Conservation (phyloP, 495 filamentous ascomycete species). For the Hyaloscypha variabilis region DNA sequence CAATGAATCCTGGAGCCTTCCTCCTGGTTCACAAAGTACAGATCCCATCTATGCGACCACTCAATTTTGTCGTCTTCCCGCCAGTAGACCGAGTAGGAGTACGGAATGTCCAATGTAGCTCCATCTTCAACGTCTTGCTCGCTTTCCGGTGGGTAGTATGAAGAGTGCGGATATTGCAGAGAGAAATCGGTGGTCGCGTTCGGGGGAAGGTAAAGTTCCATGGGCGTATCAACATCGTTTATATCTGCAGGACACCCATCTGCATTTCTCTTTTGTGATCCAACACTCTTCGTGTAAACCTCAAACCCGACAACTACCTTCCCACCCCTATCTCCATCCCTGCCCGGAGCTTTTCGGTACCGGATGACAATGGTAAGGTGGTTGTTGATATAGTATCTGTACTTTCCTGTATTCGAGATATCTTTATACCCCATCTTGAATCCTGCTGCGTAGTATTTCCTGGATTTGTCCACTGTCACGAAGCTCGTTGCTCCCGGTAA, state of each 20-base stretch:
- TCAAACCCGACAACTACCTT: slow-evolving; percentile 93
- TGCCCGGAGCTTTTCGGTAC: slow-evolving; percentile 74
- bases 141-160: slow-evolving; percentile 56
- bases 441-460: slow-evolving; percentile 93
- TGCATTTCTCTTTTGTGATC: slow-evolving; percentile 55
- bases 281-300: slow-evolving; percentile 87
- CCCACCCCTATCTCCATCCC: slow-evolving; percentile 66
- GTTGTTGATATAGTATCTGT: slow-evolving; percentile 85
- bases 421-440: slow-evolving; percentile 90
- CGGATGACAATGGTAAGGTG: slow-evolving; percentile 88
- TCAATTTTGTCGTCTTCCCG: slow-evolving; percentile 81
- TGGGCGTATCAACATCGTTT: slow-evolving; percentile 58
- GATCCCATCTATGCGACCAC: slow-evolving; percentile 87
- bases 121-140: slow-evolving; percentile 58
- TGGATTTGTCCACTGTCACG: slow-evolving; percentile 83
- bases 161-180: slow-evolving; percentile 59
- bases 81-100: slow-evolving; percentile 93
- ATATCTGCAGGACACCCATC: slow-evolving; percentile 70
- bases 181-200: slow-evolving; percentile 53
- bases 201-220: slow-evolving; percentile 69
- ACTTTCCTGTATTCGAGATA: slow-evolving; percentile 55
- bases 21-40: slow-evolving; percentile 92
- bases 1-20: slow-evolving; percentile 86
- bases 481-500: slow-evolving; percentile 92
- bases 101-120: slow-evolving; percentile 76